phyloP scores from a whole-genome alignment of 2,329 filamentous ascomycete genomes.

The Pseudogymnoascus sp. region DNA sequence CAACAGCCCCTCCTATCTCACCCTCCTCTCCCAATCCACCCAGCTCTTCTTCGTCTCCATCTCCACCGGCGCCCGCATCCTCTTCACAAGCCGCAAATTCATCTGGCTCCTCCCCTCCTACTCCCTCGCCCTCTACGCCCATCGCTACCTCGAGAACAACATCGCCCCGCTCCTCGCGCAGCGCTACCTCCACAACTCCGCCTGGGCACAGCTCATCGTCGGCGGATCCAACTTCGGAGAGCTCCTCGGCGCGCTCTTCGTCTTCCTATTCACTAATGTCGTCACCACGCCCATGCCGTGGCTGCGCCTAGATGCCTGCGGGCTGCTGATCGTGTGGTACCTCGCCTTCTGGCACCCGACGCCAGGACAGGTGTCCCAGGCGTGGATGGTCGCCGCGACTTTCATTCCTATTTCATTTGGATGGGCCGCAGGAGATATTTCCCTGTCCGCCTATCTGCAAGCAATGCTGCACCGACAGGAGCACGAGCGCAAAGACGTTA shows the following conservation, averaged over 20 bases:
- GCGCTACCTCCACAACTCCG: slow-evolving; percentile 39
- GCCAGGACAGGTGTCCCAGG: slow-evolving; percentile 22
- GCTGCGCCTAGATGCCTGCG: slow-evolving; percentile 39
- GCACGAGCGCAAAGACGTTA: slow-evolving; percentile 36
- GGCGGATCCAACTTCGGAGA: slow-evolving; percentile 44
- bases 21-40: slow-evolving; percentile 32
- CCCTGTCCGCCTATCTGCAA: slow-evolving; percentile 42
- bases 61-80: slow-evolving; percentile 37
- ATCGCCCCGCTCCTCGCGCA: slow-evolving; percentile 38
- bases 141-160: slow-evolving; percentile 42
- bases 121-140: slow-evolving; percentile 40
- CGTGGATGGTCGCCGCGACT: slow-evolving; percentile 38
- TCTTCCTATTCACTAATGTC: slow-evolving; percentile 41
- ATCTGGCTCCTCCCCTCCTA: slow-evolving; percentile 43
- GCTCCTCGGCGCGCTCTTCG: slow-evolving; percentile 38
- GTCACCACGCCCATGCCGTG: slow-evolving; percentile 42
- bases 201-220: slow-evolving; percentile 42
- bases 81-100: slow-evolving; percentile 39
- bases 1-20: slow-evolving; percentile 29
- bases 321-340: slow-evolving; percentile 41
- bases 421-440: slow-evolving; percentile 44
- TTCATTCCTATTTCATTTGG: slow-evolving; percentile 41
- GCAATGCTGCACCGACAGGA: slow-evolving; percentile 37
- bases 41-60: slow-evolving; percentile 38
- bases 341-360: slow-evolving; percentile 36